phyloP scores from a whole-genome alignment of 306 rosid species.

The Fagus sylvatica region DNA sequence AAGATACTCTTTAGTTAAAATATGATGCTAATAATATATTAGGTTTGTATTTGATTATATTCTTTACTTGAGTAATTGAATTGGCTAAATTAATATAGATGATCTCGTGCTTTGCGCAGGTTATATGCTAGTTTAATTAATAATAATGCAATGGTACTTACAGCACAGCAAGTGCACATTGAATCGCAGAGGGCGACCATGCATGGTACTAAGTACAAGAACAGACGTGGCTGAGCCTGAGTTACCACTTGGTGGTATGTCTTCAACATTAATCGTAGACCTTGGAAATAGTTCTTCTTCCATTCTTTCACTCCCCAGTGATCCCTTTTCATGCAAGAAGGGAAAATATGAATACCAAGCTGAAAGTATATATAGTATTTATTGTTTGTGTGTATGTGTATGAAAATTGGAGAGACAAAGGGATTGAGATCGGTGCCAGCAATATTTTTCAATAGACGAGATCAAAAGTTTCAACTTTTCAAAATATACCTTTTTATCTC shows the following conservation, averaged over 20 bases:
- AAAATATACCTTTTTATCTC: too few species aligned
- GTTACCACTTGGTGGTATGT: background rate
- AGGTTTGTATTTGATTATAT: too few species aligned
- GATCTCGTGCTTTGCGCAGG: too few species aligned
- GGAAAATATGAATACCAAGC: background rate
- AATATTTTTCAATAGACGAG: too few species aligned
- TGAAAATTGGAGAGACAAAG: background rate
- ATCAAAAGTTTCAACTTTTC: too few species aligned
- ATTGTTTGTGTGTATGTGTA: background rate
- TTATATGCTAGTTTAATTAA: too few species aligned
- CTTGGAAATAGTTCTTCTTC: constrained; percentile 27
- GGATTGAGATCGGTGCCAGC: too few species aligned
- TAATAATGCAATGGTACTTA: constrained; percentile 21
- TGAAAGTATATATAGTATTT: background rate
- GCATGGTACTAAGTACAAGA: constrained; percentile 47
- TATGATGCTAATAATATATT: too few species aligned
- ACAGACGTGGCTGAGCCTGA: constrained; percentile 33
- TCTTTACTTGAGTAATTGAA: too few species aligned
- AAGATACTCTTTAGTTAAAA: too few species aligned
- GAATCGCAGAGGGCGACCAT: constrained; percentile 72
- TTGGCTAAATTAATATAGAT: too few species aligned
- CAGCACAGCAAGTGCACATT: constrained; percentile 73
- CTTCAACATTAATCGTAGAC: constrained; percentile 33
- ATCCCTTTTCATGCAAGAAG: background rate
- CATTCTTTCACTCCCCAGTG: background rate